phyloP scores from a whole-genome alignment of 768 basidiomycete genomes.

The Coprinopsis cinerea region DNA sequence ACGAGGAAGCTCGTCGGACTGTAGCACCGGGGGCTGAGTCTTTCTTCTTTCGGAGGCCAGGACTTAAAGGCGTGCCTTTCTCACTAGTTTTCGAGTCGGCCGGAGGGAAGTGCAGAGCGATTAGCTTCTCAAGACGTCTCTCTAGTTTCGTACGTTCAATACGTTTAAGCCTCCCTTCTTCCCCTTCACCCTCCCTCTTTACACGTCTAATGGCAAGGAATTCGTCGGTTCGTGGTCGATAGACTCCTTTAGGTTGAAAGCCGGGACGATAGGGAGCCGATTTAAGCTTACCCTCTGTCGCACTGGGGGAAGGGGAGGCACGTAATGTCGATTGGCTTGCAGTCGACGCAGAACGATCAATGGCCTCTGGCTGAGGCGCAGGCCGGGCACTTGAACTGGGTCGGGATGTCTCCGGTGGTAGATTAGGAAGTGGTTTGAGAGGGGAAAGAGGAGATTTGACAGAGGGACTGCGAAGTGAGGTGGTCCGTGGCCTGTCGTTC shows the following conservation, averaged over 20 bases:
- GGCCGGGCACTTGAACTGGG: background rate
- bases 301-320: background rate
- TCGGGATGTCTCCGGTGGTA: background rate
- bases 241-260: conserved; percentile 90
- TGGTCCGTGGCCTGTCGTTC: background rate
- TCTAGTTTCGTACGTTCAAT: conserved; percentile 82
- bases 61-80: background rate
- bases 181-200: conserved; percentile 33
- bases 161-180: conserved; percentile 35
- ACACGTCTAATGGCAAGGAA: conserved; percentile 48
- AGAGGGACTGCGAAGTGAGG: background rate
- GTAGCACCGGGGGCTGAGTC: conserved; percentile 9
- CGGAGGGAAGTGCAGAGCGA: conserved; percentile 61
- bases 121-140: conserved; percentile 84
- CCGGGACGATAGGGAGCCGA: conserved; percentile 78
- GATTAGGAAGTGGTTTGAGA: background rate
- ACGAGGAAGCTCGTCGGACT: conserved; percentile 52
- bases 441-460: background rate
- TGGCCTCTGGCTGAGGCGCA: too few species aligned
- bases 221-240: conserved; percentile 74
- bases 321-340: background rate
- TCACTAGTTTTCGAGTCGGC: conserved; percentile 5
- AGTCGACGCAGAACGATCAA: too few species aligned
- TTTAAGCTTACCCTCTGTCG: background rate
- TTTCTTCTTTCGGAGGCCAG: conserved; percentile 9